Conservation (phyloP, 2,329 filamentous ascomycete species). For the Stylonectria norvegica region DNA sequence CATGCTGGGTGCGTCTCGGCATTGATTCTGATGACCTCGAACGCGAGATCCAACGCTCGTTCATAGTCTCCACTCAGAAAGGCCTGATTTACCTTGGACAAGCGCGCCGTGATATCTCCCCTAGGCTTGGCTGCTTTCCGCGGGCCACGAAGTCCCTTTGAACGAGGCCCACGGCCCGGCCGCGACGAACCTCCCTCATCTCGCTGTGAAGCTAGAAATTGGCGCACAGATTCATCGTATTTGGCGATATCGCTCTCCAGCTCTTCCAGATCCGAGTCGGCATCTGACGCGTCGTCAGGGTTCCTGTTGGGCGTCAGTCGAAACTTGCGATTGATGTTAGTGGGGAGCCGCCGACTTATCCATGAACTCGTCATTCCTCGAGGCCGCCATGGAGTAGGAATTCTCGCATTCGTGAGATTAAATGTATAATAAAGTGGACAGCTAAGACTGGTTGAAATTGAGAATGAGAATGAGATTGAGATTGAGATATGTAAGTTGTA, state of each 20-base stretch:
- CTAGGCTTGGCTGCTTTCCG: conserved; percentile 64
- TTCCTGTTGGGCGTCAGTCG: conserved; percentile 13
- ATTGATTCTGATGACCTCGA: conserved; percentile 65
- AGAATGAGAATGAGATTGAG: no score
- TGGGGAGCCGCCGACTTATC: not conserved
- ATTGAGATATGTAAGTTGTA: no score
- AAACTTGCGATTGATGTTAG: not conserved
- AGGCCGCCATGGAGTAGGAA: conserved; percentile 5
- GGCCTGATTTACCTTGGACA: conserved; percentile 64
- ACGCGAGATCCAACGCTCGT: conserved; percentile 54
- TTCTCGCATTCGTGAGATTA: no score
- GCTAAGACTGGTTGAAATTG: no score
- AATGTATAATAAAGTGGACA: no score
- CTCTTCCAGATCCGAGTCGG: conserved; percentile 44
- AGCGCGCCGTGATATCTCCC: conserved; percentile 65
- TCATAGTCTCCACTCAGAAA: conserved; percentile 62
- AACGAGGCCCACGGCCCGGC: conserved; percentile 30
- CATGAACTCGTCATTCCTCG: not conserved
- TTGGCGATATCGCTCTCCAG: conserved; percentile 43
- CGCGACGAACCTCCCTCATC: conserved; percentile 22
- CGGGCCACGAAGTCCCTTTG: conserved; percentile 44
- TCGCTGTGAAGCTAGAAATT: conserved; percentile 39
- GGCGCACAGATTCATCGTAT: conserved; percentile 40
- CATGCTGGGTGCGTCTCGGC: conserved; percentile 65
- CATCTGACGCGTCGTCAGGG: conserved; percentile 35